Base-by-base conservation (phyloP, 2,329 filamentous ascomycete species). In the Shiraia sp. region DNA sequence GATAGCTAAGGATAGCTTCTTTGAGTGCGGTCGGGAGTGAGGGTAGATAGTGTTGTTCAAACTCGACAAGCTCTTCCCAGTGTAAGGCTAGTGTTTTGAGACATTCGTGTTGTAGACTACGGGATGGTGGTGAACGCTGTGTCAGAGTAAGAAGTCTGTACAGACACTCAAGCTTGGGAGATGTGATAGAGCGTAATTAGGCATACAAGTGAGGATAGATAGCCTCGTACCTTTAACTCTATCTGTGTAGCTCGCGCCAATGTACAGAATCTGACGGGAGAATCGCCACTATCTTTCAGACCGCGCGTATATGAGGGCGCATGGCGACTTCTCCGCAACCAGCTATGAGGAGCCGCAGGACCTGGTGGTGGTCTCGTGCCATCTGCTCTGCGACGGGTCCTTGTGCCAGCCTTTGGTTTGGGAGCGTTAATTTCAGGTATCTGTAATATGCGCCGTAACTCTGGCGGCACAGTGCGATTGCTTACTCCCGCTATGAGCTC, bases 21-120 rank as follows among this genome's bases (percentile, higher is more conserved):
- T 81, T 81, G 5, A 82, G 54, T 28, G 72, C 70, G 12, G 71
- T 63, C 0, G 81, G 79, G 10, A 85, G 54, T 3, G 75, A 68
- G 2, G 72, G 68, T 2, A 85, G 62, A 35, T 78, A 79, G 13
- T 76, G 66, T 40, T 78, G 75, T 52, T 84, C 80, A 49, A 82
- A 81, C 36, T 78, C 73, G 17, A 78, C 61, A 46, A 85, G 75
- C 63, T 76, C 75, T 8, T 72, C 61, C 81, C 81, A 86, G 16
- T 81, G 73, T 16, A 63, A 54, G 2, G 80, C 79, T 53, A 84
- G 75, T 0, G 72, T 70, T 51, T 77, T 80, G 26, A 85, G 57
- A 12, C 75, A 61, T 4, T 70, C 57, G 61, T 83, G 75, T 32
- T 76, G 49, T 6, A 86, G 65, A 37, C 74, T 79, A 25, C 57